Conservation (phyloP, 345 rosid species). For the Gossypium longicalyx region DNA sequence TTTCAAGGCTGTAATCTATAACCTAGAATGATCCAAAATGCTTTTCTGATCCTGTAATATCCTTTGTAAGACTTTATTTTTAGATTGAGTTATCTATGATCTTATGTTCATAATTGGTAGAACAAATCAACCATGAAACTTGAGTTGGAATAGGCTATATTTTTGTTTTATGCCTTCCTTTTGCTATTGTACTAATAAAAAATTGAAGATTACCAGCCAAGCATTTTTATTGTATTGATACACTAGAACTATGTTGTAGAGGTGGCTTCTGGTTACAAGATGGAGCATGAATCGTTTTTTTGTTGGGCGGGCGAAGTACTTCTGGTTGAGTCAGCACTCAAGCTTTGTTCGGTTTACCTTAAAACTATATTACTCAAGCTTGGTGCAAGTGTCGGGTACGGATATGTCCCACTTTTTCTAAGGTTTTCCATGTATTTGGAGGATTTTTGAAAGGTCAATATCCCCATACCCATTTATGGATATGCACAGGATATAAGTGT, state of each 20-base stretch:
- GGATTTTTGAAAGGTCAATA: neutral
- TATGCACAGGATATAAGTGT: neutral
- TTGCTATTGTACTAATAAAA: neutral
- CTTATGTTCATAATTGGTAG: neutral
- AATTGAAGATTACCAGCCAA: neutral
- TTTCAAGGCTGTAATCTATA: neutral
- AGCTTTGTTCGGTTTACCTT: neutral
- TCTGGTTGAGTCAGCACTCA: neutral
- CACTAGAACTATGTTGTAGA: neutral
- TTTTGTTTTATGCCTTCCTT: neutral
- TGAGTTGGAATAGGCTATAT: neutral
- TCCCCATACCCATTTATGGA: neutral
- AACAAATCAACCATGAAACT: constrained; percentile 4
- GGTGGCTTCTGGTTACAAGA: neutral
- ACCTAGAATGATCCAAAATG: neutral
- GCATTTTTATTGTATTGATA: neutral
- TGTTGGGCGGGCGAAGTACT: neutral
- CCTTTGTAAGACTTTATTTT: neutral
- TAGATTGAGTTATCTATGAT: neutral
- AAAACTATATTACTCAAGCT: neutral
- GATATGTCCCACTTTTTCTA: neutral
- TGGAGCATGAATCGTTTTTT: neutral
- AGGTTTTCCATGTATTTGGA: neutral
- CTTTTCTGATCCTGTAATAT: neutral
- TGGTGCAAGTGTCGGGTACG: neutral